A percentile compares a stretch with the other conserved stretches of the same genome.
Conservation (phyloP, 805 yeast genomes). For the Wickerhamomyces chaumierensis region DNA sequence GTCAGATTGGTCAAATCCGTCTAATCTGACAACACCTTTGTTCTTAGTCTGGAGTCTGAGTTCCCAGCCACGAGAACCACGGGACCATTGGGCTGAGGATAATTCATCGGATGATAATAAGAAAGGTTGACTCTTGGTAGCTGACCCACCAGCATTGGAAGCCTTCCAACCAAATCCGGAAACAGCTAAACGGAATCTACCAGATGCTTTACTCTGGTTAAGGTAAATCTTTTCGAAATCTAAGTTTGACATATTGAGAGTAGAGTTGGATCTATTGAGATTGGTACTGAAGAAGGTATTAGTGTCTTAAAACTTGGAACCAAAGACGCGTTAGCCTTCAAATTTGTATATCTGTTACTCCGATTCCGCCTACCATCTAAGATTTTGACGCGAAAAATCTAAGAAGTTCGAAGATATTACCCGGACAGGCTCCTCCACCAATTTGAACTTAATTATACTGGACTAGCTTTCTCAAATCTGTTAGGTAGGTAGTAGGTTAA, state of each 20-base stretch:
- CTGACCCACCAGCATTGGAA: slow-evolving; percentile 34
- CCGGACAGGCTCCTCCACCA: no score
- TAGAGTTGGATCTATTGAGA: no score
- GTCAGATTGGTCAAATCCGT: slow-evolving; percentile 86
- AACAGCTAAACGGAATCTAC: slow-evolving; percentile 89
- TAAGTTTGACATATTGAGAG: slow-evolving; percentile 21
- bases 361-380: no score
- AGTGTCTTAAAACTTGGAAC: no score
- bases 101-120: slow-evolving; percentile 81
- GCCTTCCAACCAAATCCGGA: slow-evolving; percentile 98
- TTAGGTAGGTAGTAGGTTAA: no score
- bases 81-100: slow-evolving; percentile 74
- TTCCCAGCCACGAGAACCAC: slow-evolving; percentile 90
- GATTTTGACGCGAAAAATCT: no score
- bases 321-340: no score
- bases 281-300: no score
- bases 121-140: slow-evolving; percentile 58
- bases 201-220: slow-evolving; percentile 74
- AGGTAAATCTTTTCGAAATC: slow-evolving; percentile 88
- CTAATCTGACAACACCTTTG: slow-evolving; percentile 75
- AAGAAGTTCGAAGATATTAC: no score
- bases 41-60: slow-evolving; percentile 81
- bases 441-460: no score
- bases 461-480: no score
- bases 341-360: no score